Percentiles rank a stretch among this genome's conserved stretches.
Conservation (phyloP, 106 monocot species). For the Triglochin maritima region DNA sequence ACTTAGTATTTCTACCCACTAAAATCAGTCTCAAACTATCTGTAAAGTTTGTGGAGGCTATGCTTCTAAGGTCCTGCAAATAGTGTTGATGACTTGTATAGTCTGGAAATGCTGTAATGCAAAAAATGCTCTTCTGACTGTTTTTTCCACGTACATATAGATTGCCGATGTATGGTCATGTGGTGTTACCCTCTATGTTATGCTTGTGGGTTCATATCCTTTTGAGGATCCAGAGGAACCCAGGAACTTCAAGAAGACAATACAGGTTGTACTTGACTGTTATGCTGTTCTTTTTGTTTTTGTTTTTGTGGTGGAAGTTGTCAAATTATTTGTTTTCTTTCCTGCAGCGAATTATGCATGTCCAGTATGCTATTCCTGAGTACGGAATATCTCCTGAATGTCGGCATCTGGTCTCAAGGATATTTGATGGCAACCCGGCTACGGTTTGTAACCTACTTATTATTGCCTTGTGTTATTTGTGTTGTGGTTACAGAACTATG, state of each 20-base stretch:
- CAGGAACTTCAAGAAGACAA: slow-evolving; percentile 53
- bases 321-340: background rate
- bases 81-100: background rate
- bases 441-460: slow-evolving; percentile 25
- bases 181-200: slow-evolving; percentile 73
- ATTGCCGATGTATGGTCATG: slow-evolving; percentile 85
- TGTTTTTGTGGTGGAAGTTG: background rate
- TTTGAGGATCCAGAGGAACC: slow-evolving; percentile 78
- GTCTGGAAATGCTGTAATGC: background rate
- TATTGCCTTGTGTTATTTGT: too few species aligned
- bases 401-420: slow-evolving; percentile 49
- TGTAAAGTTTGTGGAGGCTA: background rate
- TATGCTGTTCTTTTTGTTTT: background rate
- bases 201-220: slow-evolving; percentile 72
- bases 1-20: background rate
- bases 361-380: slow-evolving; percentile 84
- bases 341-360: slow-evolving; percentile 66
- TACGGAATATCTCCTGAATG: slow-evolving; percentile 73
- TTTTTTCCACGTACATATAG: slow-evolving; percentile 5
- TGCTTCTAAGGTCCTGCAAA: background rate
- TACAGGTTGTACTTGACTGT: slow-evolving; percentile 32
- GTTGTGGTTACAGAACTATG: too few species aligned
- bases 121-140: background rate
- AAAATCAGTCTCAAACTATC: background rate
- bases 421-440: slow-evolving; percentile 74